A percentile compares a stretch with the other conserved stretches of the same genome.
phyloP scores from a whole-genome alignment of 257 asterid species.

The Lycium ferocissimum region DNA sequence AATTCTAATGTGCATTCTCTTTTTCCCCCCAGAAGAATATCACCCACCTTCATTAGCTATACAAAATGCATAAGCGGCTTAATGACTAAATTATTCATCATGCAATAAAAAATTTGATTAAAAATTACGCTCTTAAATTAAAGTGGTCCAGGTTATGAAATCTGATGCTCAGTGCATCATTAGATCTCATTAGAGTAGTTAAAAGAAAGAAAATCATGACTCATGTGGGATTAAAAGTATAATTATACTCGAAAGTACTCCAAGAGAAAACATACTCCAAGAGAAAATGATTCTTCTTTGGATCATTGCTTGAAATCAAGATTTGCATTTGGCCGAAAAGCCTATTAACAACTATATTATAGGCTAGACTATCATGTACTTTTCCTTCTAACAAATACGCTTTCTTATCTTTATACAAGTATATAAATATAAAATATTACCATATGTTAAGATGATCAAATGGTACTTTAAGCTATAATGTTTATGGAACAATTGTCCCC shows the following conservation, averaged over 20 bases:
- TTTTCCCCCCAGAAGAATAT: background rate
- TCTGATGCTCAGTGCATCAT: background rate
- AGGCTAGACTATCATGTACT: slow-evolving; percentile 10
- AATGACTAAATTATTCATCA: slow-evolving; percentile 31
- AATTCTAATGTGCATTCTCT: background rate
- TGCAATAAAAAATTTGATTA: slow-evolving; percentile 26
- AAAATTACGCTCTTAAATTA: background rate
- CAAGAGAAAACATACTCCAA: background rate
- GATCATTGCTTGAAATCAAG: slow-evolving; percentile 29
- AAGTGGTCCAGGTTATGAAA: slow-evolving; percentile 13
- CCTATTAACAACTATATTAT: slow-evolving; percentile 10
- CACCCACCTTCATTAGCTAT: background rate
- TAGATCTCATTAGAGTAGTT: slow-evolving; percentile 25
- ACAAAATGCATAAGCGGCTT: slow-evolving; percentile 24
- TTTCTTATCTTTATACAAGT: background rate
- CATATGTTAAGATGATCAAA: slow-evolving; percentile 16
- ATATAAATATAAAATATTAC: background rate
- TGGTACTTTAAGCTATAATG: slow-evolving; percentile 34
- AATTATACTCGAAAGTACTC: background rate
- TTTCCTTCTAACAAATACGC: background rate
- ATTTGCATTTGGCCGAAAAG: slow-evolving; percentile 29
- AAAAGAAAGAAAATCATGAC: slow-evolving; percentile 19
- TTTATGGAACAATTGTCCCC: slow-evolving; percentile 56
- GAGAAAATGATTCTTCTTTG: slow-evolving; percentile 18
- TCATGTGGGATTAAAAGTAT: slow-evolving; percentile 26